Conservation (phyloP, 2,329 filamentous ascomycete species). For the Epichloe aotearoae region DNA sequence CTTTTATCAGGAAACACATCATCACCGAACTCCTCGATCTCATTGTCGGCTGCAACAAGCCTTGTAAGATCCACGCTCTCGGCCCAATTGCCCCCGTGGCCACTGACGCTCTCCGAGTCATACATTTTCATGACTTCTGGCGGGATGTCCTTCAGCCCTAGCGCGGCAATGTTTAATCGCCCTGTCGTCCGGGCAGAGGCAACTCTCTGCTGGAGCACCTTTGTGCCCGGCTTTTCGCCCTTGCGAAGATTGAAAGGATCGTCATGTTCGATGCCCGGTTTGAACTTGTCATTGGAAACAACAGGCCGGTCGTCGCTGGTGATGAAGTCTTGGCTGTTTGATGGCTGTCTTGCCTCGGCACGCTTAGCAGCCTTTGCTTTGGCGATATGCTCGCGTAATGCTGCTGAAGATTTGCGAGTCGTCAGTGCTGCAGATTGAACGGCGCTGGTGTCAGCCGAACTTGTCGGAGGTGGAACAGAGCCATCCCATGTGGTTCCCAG, state of each 20-base stretch:
- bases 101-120: slow-evolving; percentile 55
- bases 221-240: slow-evolving; percentile 45
- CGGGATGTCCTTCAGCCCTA: slow-evolving; percentile 69
- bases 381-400: slow-evolving; percentile 80
- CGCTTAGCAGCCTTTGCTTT: slow-evolving; percentile 77
- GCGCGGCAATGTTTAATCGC: slow-evolving; percentile 73
- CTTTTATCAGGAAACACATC: slow-evolving; percentile 63
- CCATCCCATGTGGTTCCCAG: slow-evolving; percentile 17
- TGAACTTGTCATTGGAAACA: slow-evolving; percentile 28
- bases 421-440: slow-evolving; percentile 13
- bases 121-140: slow-evolving; percentile 84
- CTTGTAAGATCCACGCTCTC: slow-evolving; percentile 80
- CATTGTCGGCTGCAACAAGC: slow-evolving; percentile 81
- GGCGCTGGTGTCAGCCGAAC: slow-evolving; percentile 6
- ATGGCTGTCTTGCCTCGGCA: slow-evolving; percentile 29
- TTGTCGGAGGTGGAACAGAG: slow-evolving; percentile 12
- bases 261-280: slow-evolving; percentile 37
- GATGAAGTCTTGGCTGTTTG: slow-evolving; percentile 8
- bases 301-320: slow-evolving; percentile 21
- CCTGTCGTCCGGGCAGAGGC: slow-evolving; percentile 63
- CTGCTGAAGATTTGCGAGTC: slow-evolving; percentile 56
- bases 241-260: slow-evolving; percentile 60
- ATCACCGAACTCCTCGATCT: slow-evolving; percentile 62
- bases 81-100: slow-evolving; percentile 62
- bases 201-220: slow-evolving; percentile 60